These are phyloP conservation scores for Saccharomycopsis oosterbeekiorum DNA, from an alignment of 805 yeast species.

Conservation along the genomic window DNA sequence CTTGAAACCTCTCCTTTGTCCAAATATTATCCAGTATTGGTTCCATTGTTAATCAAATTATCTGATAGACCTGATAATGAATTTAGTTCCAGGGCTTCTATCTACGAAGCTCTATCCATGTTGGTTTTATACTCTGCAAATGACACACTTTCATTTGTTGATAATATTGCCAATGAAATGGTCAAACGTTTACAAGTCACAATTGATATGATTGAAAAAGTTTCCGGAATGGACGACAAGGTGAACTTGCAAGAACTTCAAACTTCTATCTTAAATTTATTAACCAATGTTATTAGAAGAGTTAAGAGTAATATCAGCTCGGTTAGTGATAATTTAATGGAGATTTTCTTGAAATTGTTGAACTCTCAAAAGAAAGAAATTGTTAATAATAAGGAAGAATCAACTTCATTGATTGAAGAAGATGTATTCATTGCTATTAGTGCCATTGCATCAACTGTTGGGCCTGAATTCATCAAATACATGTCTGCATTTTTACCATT, in stretches of 20 bases:
- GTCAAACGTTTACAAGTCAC: slow-evolving; percentile 66
- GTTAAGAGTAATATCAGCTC: slow-evolving; percentile 51
- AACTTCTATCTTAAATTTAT: slow-evolving; percentile 60
- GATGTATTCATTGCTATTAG: slow-evolving; percentile 89
- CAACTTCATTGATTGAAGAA: slow-evolving; percentile 68
- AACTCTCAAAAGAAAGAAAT: slow-evolving; percentile 42
- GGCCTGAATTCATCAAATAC: slow-evolving; percentile 59
- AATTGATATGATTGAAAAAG: slow-evolving; percentile 45
- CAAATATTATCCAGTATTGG: slow-evolving; percentile 56
- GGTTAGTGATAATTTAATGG: slow-evolving; percentile 81
- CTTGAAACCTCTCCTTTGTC: slow-evolving; percentile 54
- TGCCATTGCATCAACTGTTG: slow-evolving; percentile 77
- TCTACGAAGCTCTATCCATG: slow-evolving; percentile 85
- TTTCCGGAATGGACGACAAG: slow-evolving; percentile 58
- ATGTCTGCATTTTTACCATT: slow-evolving; percentile 79
- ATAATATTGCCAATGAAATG: slow-evolving; percentile 64
- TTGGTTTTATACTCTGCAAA: slow-evolving; percentile 67
- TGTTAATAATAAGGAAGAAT: slow-evolving; percentile 29
- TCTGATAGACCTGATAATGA: slow-evolving; percentile 75
- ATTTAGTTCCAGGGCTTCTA: slow-evolving; percentile 83
- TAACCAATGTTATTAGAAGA: slow-evolving; percentile 79
- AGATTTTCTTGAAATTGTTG: slow-evolving; percentile 64
- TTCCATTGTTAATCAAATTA: slow-evolving; percentile 61
- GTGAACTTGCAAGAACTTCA: slow-evolving; percentile 82
- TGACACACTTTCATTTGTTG: slow-evolving; percentile 58